These are phyloP conservation scores for Saturnispora galanensis DNA, from an alignment of 805 yeast species.

Conservation along the genomic window DNA sequence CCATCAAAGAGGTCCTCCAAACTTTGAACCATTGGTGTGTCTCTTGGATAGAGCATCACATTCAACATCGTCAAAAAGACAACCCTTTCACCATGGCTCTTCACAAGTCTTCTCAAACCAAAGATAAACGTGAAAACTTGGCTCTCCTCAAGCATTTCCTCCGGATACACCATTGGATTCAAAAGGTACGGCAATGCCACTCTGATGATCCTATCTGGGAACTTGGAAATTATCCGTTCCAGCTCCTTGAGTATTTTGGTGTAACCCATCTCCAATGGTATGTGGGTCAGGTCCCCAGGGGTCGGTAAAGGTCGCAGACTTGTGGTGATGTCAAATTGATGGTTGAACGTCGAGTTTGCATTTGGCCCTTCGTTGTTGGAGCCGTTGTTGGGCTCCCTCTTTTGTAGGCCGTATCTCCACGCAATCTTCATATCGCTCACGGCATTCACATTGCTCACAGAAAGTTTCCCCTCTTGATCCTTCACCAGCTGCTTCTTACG, in stretches of 20 bases:
- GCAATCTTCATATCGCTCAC: slow-evolving; percentile 67
- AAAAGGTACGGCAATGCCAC: slow-evolving; percentile 67
- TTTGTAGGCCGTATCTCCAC: slow-evolving; percentile 74
- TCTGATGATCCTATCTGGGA: slow-evolving; percentile 46
- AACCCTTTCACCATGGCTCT: slow-evolving; percentile 29
- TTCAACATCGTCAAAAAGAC: slow-evolving; percentile 52
- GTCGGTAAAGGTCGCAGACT: slow-evolving; percentile 59
- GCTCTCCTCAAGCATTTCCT: slow-evolving; percentile 21
- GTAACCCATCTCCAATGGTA: slow-evolving; percentile 29
- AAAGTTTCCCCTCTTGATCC: slow-evolving; percentile 50
- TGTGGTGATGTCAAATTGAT: slow-evolving; percentile 71
- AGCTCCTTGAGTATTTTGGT: slow-evolving; percentile 32
- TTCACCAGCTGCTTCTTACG: slow-evolving; percentile 49
- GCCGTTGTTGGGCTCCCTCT: slow-evolving; percentile 25
- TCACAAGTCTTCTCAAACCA: slow-evolving; percentile 43
- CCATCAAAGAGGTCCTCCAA: slow-evolving; percentile 55
- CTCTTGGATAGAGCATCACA: slow-evolving; percentile 55
- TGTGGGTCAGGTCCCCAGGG: slow-evolving; percentile 47
- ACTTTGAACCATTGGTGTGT: slow-evolving; percentile 35
- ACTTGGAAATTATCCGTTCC: slow-evolving; percentile 30
- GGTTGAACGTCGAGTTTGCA: slow-evolving; percentile 43
- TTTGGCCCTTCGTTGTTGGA: slow-evolving; percentile 17
- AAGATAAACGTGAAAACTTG: slow-evolving; percentile 51
- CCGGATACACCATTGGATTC: slow-evolving; percentile 59
- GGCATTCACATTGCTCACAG: slow-evolving; percentile 53